Conservation (phyloP, 768 basidiomycete genomes). For the Artomyces pyxidatus region DNA sequence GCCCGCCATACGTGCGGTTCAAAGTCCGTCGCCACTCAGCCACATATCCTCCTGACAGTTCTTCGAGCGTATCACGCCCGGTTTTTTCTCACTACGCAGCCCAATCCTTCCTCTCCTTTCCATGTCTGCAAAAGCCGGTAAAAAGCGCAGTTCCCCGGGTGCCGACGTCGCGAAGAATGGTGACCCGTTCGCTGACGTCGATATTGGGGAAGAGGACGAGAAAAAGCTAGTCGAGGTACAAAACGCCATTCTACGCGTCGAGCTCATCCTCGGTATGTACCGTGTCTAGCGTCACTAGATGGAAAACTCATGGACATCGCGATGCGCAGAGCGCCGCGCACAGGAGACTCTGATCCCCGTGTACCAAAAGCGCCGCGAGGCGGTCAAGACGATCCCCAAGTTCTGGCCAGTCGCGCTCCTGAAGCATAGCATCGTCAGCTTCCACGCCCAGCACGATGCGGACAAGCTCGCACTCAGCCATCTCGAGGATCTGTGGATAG, state of each 20-base stretch:
- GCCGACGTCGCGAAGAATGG: slow-evolving; percentile 60
- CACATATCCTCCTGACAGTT: too few species aligned
- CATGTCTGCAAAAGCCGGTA: slow-evolving; percentile 34
- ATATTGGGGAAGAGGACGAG: slow-evolving; percentile 66
- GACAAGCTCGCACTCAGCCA: slow-evolving; percentile 80
- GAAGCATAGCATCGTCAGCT: slow-evolving; percentile 56
- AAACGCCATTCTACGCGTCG: slow-evolving; percentile 62
- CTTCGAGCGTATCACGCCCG: neutral
- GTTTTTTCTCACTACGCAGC: slow-evolving; percentile 4
- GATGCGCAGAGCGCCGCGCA: slow-evolving; percentile 51
- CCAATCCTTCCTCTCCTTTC: slow-evolving; percentile 17
- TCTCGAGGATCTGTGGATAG: slow-evolving; percentile 81
- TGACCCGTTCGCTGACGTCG: slow-evolving; percentile 51
- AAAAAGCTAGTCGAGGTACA: slow-evolving; percentile 56
- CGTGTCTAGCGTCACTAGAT: neutral
- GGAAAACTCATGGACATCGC: slow-evolving; percentile 4
- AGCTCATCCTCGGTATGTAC: slow-evolving; percentile 67
- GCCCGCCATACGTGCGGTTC: too few species aligned
- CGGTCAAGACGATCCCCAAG: slow-evolving; percentile 58
- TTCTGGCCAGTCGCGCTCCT: slow-evolving; percentile 86
- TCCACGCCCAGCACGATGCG: slow-evolving; percentile 61
- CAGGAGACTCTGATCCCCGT: slow-evolving; percentile 49
- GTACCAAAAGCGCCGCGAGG: slow-evolving; percentile 63
- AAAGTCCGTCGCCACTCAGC: too few species aligned
- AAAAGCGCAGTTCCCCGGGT: slow-evolving; percentile 72